phyloP scores from a whole-genome alignment of 225 moss, liverwort and hornwort species.

The Anthoceros angustus region DNA sequence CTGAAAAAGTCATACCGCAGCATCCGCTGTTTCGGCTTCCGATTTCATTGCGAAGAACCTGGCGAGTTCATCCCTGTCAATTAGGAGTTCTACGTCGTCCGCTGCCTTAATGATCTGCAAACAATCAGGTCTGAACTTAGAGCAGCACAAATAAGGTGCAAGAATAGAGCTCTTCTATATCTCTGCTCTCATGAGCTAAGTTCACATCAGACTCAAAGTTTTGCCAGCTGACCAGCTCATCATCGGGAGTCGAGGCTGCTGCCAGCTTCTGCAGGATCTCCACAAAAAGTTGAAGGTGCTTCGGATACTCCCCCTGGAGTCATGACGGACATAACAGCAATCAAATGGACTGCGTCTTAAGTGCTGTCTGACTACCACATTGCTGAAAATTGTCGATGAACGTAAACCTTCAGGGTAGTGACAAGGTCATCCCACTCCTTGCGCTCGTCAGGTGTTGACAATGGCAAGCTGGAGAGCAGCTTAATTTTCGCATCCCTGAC shows the following conservation, averaged over 20 bases:
- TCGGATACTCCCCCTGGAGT: slow-evolving; percentile 54
- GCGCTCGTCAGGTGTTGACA: slow-evolving; percentile 57
- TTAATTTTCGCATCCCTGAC: slow-evolving; percentile 85
- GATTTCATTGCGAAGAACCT: slow-evolving; percentile 80
- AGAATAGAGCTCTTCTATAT: neutral
- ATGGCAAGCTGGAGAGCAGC: slow-evolving; percentile 49
- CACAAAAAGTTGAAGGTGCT: slow-evolving; percentile 64
- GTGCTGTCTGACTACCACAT: neutral
- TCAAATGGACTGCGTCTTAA: neutral
- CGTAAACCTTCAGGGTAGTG: neutral
- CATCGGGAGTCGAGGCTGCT: slow-evolving; percentile 49
- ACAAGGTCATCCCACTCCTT: slow-evolving; percentile 86
- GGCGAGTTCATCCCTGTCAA: slow-evolving; percentile 66
- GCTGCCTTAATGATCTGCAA: slow-evolving; percentile 75
- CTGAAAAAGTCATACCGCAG: slow-evolving; percentile 31
- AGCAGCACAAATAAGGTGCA: neutral
- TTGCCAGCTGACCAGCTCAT: slow-evolving; percentile 34
- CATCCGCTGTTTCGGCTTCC: slow-evolving; percentile 61
- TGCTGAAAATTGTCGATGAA: neutral
- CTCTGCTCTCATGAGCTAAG: too few species aligned
- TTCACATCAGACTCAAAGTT: neutral
- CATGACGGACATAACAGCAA: neutral
- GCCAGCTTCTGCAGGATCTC: slow-evolving; percentile 61
- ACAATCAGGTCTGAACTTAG: slow-evolving; percentile 1
- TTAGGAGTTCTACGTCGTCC: slow-evolving; percentile 55